phyloP scores from a whole-genome alignment of 2,329 filamentous ascomycete genomes.

The Fusarium verticillioides region DNA sequence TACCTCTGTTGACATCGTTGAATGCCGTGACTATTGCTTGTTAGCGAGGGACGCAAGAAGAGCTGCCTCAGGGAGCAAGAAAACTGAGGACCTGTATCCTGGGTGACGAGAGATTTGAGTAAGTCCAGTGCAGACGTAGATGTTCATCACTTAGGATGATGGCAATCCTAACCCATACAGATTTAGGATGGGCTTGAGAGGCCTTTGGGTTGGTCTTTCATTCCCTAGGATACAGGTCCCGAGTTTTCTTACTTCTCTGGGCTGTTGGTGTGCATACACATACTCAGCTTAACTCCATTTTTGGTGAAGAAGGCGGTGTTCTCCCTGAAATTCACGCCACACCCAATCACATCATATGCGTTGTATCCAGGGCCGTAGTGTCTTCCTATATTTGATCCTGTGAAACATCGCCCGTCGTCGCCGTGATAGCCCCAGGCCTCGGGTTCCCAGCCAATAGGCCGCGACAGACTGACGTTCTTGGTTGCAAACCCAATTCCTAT shows the following conservation, averaged over 20 bases:
- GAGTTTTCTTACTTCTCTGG: neutral
- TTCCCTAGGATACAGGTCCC: neutral
- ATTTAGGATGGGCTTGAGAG: neutral
- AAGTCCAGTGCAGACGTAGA: no score
- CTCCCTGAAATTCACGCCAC: conserved; percentile 73
- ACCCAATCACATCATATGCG: conserved; percentile 69
- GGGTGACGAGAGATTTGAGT: neutral
- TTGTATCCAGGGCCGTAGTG: conserved; percentile 67
- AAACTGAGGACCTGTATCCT: neutral
- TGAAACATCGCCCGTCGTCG: conserved; percentile 72
- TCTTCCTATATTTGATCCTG: conserved; percentile 66
- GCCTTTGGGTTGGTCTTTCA: neutral
- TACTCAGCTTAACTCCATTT: conserved; percentile 69
- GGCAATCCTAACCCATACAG: neutral
- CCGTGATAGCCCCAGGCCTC: conserved; percentile 77
- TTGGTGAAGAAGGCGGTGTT: conserved; percentile 76
- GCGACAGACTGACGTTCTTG: conserved; percentile 62
- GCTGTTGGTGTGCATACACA: conserved; percentile 38
- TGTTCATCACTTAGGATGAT: neutral
- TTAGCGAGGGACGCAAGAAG: conserved; percentile 38
- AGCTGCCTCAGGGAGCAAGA: neutral
- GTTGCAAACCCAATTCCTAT: conserved; percentile 72
- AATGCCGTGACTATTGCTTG: conserved; percentile 70
- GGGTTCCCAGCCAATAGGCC: conserved; percentile 74
- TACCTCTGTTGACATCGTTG: conserved; percentile 69